phyloP scores from a whole-genome alignment of 1,284 basidiomycete genomes.

The Fomitopsis pinicola region DNA sequence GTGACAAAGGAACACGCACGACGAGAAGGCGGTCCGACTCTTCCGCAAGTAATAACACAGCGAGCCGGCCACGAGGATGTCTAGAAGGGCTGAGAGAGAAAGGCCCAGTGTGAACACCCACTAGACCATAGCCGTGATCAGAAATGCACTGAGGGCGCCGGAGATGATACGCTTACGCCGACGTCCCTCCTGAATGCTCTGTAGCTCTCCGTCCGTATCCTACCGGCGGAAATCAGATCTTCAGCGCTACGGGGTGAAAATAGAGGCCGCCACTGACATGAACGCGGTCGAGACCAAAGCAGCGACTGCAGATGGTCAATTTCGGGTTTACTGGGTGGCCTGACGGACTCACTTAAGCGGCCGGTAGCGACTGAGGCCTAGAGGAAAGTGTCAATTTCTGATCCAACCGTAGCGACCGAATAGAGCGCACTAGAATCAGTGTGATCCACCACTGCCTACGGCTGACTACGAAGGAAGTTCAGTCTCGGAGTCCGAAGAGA shows the following conservation, averaged over 20 bases:
- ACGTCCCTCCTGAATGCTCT: conserved; percentile 23
- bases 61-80: conserved; percentile 45
- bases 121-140: conserved; percentile 23
- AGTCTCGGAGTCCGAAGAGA: not conserved
- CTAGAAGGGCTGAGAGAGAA: conserved; percentile 44
- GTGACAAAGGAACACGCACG: conserved; percentile 20
- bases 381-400: not conserved
- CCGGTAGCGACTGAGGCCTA: not conserved
- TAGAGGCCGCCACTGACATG: conserved; percentile 23
- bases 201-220: conserved; percentile 24
- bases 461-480: conserved; percentile 30
- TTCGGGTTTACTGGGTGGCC: conserved; percentile 19
- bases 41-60: conserved; percentile 43
- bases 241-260: not conserved
- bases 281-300: conserved; percentile 29
- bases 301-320: conserved; percentile 6
- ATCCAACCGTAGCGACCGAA: too few relatives aligned
- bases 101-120: conserved; percentile 56
- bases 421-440: not conserved
- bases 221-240: not conserved
- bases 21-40: conserved; percentile 37
- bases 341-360: conserved; percentile 16
- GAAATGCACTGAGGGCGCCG: not conserved
- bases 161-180: conserved; percentile 21
- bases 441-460: conserved; percentile 4